These are phyloP conservation scores for Colletotrichum simmondsii DNA, from an alignment of 2,329 filamentous ascomycete species.

Conservation along the genomic window DNA sequence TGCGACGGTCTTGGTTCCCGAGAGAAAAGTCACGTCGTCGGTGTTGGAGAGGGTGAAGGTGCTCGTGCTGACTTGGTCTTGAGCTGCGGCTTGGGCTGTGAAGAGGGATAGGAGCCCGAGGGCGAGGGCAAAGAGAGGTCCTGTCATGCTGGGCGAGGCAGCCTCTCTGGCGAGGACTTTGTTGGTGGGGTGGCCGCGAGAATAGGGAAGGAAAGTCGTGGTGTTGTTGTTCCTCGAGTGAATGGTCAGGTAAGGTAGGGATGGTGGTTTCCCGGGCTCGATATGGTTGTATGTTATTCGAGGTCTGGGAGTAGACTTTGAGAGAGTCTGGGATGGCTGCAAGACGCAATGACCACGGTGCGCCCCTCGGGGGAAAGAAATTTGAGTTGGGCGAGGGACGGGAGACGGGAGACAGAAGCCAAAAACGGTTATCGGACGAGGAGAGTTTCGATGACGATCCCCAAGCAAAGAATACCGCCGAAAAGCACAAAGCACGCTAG, in stretches of 20 bases:
- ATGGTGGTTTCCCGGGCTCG: background rate
- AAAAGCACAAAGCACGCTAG: background rate
- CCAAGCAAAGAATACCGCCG: background rate
- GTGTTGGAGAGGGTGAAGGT: conserved; percentile 26
- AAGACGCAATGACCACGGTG: conserved; percentile 13
- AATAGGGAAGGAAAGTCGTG: too few relatives aligned
- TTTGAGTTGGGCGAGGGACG: conserved; percentile 16
- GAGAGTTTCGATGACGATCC: conserved; percentile 21
- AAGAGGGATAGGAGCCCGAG: conserved; percentile 17
- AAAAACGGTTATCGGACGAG: conserved; percentile 22
- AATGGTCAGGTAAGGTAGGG: background rate
- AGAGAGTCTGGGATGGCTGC: background rate
- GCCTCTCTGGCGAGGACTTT: conserved; percentile 17
- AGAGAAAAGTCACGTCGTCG: conserved; percentile 30
- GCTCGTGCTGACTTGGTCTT: conserved; percentile 10
- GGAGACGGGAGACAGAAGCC: conserved; percentile 12
- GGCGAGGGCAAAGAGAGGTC: conserved; percentile 7
- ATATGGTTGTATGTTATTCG: conserved; percentile 13
- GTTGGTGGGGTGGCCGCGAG: background rate
- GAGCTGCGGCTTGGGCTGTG: conserved; percentile 8
- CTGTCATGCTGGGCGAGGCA: conserved; percentile 23
- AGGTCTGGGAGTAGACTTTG: background rate
- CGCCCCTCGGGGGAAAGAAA: background rate
- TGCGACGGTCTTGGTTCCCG: conserved; percentile 29
- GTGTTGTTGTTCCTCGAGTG: background rate